A percentile compares a stretch with the other conserved stretches of the same genome.
Evolutionary conservation across 148 eudicot species (phyloP).

Genomic region (Fagopyrum tataricum): DNA sequence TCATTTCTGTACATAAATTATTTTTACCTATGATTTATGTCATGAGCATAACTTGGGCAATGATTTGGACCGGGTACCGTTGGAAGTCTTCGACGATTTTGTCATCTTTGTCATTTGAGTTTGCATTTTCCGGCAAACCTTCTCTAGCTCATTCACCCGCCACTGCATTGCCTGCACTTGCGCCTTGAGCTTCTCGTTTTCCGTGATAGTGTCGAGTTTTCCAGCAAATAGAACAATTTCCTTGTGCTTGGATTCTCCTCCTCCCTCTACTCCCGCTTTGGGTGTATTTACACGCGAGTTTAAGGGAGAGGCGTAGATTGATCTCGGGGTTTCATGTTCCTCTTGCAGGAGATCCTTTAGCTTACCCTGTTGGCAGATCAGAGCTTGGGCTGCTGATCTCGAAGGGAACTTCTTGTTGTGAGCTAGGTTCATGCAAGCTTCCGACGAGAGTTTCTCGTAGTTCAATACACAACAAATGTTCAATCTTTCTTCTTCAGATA

Average conservation of each 20-base stretch:
- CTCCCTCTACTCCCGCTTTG: slow-evolving; percentile 15
- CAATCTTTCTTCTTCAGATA: slow-evolving; percentile 58
- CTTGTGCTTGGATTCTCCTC: slow-evolving; percentile 13
- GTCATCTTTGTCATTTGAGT: slow-evolving; percentile 57
- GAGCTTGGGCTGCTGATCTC: slow-evolving; percentile 42
- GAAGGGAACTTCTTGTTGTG: slow-evolving; percentile 54
- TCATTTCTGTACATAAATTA: neutral
- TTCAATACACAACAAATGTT: slow-evolving; percentile 47
- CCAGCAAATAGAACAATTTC: slow-evolving; percentile 43
- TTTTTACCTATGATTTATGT: slow-evolving; percentile 2
- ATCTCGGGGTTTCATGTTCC: slow-evolving; percentile 23
- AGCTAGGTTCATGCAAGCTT: slow-evolving; percentile 42
- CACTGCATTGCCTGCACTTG: slow-evolving; percentile 66
- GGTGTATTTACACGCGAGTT: slow-evolving; percentile 12
- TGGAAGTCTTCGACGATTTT: slow-evolving; percentile 45
- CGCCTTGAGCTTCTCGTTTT: slow-evolving; percentile 52
- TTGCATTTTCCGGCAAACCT: slow-evolving; percentile 68
- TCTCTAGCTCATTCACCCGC: slow-evolving; percentile 67
- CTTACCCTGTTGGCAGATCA: slow-evolving; percentile 43
- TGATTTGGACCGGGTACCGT: slow-evolving; percentile 32
- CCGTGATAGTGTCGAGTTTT: slow-evolving; percentile 29
- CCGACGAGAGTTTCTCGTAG: slow-evolving; percentile 64
- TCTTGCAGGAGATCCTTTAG: slow-evolving; percentile 38
- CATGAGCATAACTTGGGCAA: slow-evolving; percentile 66
- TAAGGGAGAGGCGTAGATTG: slow-evolving; percentile 28